Evolutionary conservation across 257 asterid genomes (phyloP), one percentile per base, ranked within the genome.

Genomic region (Ligustrum vulgare): DNA sequence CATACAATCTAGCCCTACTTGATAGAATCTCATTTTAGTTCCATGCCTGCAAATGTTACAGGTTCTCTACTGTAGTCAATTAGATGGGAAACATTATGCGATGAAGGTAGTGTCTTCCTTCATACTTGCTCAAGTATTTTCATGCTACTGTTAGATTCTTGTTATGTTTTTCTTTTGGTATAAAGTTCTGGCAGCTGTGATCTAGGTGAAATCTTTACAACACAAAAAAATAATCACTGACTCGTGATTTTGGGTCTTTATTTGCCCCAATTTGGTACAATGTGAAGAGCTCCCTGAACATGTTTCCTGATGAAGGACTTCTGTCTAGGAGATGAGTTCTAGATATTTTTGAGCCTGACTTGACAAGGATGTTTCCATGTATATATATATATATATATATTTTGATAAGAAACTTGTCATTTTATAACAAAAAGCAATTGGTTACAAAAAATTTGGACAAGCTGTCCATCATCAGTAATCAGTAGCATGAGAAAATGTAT

Each of bases 21-120:
- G 20, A 45, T 63, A 75, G 77, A 43, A 60, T 72, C 51, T 47
- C 32, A 74, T 72, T 63, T n/a, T 77, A 23, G 34, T 63, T 72
- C 41, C 43, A 82, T 36, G 69, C 41, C 73, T 80, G 84, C 60
- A 67, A 84, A 78, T 85, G 79, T 70, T 70, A 56, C 86, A 95
- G 99, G 98, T 93, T 73, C 98, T 95, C 69, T 95, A 95, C 71
- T 90, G 89, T 74, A 95, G 87, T 82, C 83, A 73, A 75, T 69
- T 41, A 58, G 97, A 95, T 81, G 97, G 93, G 54, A 85, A 89
- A 37, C 81, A 93, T 80, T 95, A 93, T 82, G 99, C 99, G 0
- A 91, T 95, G 74, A 95, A 95, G 96, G 99, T 95, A 82, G 75
- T 41, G 49, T 69, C 72, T 54, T 23, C 49, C n/a, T 18, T 43